Evolutionary conservation across 495 filamentous ascomycete genomes (phyloP).

Genomic region (Cudoniella acicularis): DNA sequence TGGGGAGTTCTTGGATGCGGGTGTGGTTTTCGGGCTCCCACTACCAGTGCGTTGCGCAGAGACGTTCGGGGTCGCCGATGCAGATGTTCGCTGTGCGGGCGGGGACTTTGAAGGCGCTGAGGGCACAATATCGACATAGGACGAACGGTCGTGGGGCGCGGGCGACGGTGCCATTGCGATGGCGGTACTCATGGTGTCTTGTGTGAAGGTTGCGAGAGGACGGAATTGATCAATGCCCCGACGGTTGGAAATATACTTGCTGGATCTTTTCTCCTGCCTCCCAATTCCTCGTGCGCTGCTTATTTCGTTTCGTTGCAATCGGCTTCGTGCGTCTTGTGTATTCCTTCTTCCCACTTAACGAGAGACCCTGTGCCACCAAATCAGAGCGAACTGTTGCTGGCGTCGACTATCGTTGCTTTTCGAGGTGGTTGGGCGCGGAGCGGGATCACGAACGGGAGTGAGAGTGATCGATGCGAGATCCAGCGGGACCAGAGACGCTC

Average conservation of each 20-base stretch:
- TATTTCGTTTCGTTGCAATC: conserved; percentile 5
- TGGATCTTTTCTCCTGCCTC: conserved; percentile 3
- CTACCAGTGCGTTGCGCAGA: conserved; percentile 43
- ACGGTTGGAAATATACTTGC: conserved; percentile 7
- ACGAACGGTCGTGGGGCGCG: conserved; percentile 54
- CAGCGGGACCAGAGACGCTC: too few relatives aligned
- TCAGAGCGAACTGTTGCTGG: conserved; percentile 24
- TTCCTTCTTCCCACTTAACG: conserved; percentile 18
- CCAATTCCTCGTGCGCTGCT: conserved; percentile 12
- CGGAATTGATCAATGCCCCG: neutral
- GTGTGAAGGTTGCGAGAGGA: neutral
- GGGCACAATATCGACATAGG: conserved; percentile 35
- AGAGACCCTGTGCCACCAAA: conserved; percentile 23
- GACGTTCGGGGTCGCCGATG: conserved; percentile 38
- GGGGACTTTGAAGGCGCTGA: conserved; percentile 41
- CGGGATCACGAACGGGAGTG: too few relatives aligned
- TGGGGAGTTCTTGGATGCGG: conserved; percentile 35
- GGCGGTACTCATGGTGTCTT: conserved; percentile 52
- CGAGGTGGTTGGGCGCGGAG: neutral
- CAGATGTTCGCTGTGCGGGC: conserved; percentile 31
- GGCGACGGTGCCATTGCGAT: conserved; percentile 58
- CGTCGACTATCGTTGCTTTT: conserved; percentile 16
- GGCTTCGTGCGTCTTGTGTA: conserved; percentile 25
- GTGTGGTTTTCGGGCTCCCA: conserved; percentile 40
- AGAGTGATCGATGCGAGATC: too few relatives aligned